Percentiles rank a stretch among this genome's conserved stretches.
Conservation (phyloP, 768 basidiomycete species). For the Rhizopogon vesiculosus region DNA sequence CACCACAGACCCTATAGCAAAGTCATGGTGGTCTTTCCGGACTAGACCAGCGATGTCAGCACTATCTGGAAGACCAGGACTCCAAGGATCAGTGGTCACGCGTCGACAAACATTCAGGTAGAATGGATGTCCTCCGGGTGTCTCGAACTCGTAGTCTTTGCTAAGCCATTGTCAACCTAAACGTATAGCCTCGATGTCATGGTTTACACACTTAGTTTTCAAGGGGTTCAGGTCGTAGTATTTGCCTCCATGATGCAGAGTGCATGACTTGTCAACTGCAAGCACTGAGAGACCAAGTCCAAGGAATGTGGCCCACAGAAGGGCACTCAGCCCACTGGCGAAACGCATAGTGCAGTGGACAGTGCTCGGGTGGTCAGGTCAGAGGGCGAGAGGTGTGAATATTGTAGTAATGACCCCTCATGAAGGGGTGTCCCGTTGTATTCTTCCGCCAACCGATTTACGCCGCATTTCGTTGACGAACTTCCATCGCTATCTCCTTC, state of each 20-base stretch:
- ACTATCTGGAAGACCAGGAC: conserved; percentile 44
- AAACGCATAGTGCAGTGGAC: not conserved
- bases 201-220: conserved; percentile 42
- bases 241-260: conserved; percentile 45
- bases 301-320: conserved; percentile 2
- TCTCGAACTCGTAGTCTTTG: conserved; percentile 57
- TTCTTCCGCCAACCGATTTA: conserved; percentile 23
- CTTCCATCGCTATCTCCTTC: not conserved
- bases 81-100: conserved; percentile 55
- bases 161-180: conserved; percentile 31
- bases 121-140: conserved; percentile 41
- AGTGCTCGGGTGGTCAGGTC: not conserved
- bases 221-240: conserved; percentile 68
- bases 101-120: conserved; percentile 63
- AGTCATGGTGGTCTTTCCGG: conserved; percentile 57
- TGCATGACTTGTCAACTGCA: conserved; percentile 56
- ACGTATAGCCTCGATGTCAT: not conserved
- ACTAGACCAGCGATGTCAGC: conserved; percentile 60
- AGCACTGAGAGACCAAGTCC: conserved; percentile 6
- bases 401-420: conserved; percentile 14
- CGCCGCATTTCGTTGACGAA: conserved; percentile 11
- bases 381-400: not conserved
- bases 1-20: conserved; percentile 60
- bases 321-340: not conserved
- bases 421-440: conserved; percentile 12